phyloP scores from a whole-genome alignment of 75 land plant genomes.

The Selaginella tamariscina region DNA sequence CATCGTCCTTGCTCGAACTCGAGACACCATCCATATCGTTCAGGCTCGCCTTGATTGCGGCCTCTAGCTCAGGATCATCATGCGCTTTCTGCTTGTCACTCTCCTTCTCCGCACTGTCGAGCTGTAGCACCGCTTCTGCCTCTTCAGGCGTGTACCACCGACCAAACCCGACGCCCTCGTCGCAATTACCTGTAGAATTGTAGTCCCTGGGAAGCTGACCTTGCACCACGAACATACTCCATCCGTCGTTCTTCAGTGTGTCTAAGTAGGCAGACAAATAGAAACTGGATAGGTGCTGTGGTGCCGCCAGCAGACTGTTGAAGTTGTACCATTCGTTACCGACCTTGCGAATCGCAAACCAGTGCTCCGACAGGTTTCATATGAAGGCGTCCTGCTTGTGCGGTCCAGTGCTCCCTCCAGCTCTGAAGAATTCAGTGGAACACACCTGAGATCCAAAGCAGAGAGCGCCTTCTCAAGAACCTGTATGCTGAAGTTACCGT shows the following conservation, averaged over 20 bases:
- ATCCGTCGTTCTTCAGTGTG: slow-evolving; percentile 55
- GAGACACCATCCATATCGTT: slow-evolving; percentile 18
- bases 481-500: slow-evolving; percentile 92
- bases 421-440: slow-evolving; percentile 56
- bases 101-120: background rate
- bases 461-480: slow-evolving; percentile 71
- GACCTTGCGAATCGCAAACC: slow-evolving; percentile 84
- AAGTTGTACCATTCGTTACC: slow-evolving; percentile 89
- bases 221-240: slow-evolving; percentile 86
- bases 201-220: slow-evolving; percentile 75
- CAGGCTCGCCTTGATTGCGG: slow-evolving; percentile 48
- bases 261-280: slow-evolving; percentile 78
- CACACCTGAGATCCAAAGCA: slow-evolving; percentile 75
- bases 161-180: slow-evolving; percentile 47
- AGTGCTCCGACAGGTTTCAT: slow-evolving; percentile 53
- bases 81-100: background rate
- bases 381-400: slow-evolving; percentile 74
- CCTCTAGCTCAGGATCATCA: slow-evolving; percentile 28
- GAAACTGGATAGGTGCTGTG: slow-evolving; percentile 77
- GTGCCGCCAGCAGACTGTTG: slow-evolving; percentile 79
- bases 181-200: slow-evolving; percentile 33
- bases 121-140: slow-evolving; percentile 23
- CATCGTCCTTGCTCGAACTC: background rate
- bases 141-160: slow-evolving; percentile 74
- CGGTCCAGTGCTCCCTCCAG: slow-evolving; percentile 60